A percentile compares a stretch with the other conserved stretches of the same genome.
Conservation (phyloP, 2,329 filamentous ascomycete genomes). For the Colletotrichum endophyticum region DNA sequence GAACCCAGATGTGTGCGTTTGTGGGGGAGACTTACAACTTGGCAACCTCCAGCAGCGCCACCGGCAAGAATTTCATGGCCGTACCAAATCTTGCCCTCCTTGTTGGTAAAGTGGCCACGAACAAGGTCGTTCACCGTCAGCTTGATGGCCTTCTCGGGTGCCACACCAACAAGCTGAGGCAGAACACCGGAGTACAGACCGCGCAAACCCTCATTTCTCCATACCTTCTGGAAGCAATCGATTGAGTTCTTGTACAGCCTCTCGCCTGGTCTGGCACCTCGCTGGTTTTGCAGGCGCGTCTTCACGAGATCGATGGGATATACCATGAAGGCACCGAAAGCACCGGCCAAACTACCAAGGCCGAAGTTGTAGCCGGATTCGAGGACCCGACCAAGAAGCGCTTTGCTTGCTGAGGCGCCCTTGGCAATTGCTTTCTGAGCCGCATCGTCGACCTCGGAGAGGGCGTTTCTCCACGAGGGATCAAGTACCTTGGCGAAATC, state of each 20-base stretch:
- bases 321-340: conserved; percentile 99
- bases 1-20: background rate
- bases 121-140: conserved; percentile 97
- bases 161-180: conserved; percentile 94
- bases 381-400: conserved; percentile 65
- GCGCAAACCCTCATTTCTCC: conserved; percentile 87
- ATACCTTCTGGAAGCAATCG: conserved; percentile 92
- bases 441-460: conserved; percentile 54
- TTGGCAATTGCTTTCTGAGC: conserved; percentile 38
- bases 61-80: conserved; percentile 82
- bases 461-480: conserved; percentile 80
- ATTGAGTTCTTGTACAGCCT: conserved; percentile 95
- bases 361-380: conserved; percentile 90
- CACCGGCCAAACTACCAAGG: conserved; percentile 88
- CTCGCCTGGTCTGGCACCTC: conserved; percentile 80
- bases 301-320: conserved; percentile 99
- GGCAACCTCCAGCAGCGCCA: conserved; percentile 88
- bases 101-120: conserved; percentile 75
- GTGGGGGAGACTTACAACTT: conserved; percentile 75
- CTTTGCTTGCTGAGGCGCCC: conserved; percentile 50
- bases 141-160: conserved; percentile 99
- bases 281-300: conserved; percentile 98
- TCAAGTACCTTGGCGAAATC: conserved; percentile 97
- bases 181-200: conserved; percentile 95
- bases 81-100: conserved; percentile 74